A percentile compares a stretch with the other conserved stretches of the same genome.
Evolutionary conservation across 495 filamentous ascomycete genomes (phyloP).

Genomic region (Xylaria castorea): DNA sequence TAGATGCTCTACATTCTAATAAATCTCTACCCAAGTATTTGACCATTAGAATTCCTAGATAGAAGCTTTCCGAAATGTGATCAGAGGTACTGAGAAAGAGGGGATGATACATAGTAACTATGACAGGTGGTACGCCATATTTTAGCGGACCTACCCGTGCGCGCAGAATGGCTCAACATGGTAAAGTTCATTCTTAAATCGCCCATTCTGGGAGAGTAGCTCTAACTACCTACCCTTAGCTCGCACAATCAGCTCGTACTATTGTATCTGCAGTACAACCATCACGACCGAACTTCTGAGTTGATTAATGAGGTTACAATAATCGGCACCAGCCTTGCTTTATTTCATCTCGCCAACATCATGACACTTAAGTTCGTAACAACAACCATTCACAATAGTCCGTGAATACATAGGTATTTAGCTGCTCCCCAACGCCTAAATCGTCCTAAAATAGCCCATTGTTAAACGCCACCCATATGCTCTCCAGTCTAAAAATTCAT

Average conservation of each 20-base stretch:
- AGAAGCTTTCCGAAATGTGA: background rate
- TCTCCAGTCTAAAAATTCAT: conserved; percentile 11
- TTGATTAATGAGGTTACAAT: background rate
- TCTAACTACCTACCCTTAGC: background rate
- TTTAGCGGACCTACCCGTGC: conserved; percentile 2
- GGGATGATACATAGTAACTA: too few species aligned
- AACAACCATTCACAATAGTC: background rate
- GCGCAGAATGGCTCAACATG: background rate
- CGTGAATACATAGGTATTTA: background rate
- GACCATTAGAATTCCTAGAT: background rate
- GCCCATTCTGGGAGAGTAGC: too few species aligned
- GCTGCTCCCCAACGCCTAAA: conserved; percentile 10
- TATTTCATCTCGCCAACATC: background rate
- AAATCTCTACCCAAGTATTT: background rate
- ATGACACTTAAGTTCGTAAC: background rate
- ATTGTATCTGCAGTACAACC: background rate
- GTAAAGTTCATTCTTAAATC: background rate
- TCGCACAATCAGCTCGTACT: background rate
- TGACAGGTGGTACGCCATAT: background rate
- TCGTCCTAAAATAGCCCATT: background rate
- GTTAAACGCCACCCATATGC: conserved; percentile 21
- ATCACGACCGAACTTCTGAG: background rate
- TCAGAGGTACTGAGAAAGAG: background rate
- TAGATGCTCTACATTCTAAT: background rate
- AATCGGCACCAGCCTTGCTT: background rate